Base-by-base conservation (phyloP, 345 rosid genomes). In the Abelmoschus esculentus region DNA sequence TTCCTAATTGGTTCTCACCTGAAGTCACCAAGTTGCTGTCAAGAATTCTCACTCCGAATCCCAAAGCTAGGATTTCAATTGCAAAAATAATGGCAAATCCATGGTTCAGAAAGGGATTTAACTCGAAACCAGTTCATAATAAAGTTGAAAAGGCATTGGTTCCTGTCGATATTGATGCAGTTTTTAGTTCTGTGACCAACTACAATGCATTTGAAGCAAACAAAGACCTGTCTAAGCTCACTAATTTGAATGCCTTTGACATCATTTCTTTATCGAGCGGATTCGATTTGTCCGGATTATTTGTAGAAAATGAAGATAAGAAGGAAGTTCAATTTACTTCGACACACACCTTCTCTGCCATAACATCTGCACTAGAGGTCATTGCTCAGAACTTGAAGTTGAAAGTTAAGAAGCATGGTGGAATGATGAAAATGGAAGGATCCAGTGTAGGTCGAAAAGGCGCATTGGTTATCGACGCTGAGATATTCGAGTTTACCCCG, bases 101-200 rank as follows among this genome's bases (percentile, higher is more conserved):
- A 6, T 70, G 72, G 72, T 70, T 70, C 65, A 70, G 7, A 40
- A 70, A 42, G 65, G 72, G 72, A 6, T 70, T 70, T 12, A 56
- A 70, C 69, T 65, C 77, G 55, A 63, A 69, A 67, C 59, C 80
- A 7, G 59, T 55, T 15, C 8, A 57, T 44, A 42, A 12, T 3
- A 77, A 79, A 68, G 82, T 70, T 4, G 87, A 83, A 46, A 77
- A 71, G 15, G 80, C 76, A 34, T 67, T 9, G 12, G 71, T 69
- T 28, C 34, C 67, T 60, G 50, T 73, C 18, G 69, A 69, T 54
- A 31, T 44, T 49, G 47, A 71, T 12, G 58, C 22, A n/a, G 82
- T 82, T 61, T 57, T 42, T 8, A 73, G 76, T 49, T 72, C 76
- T 18, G 67, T 13, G 7, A 34, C 52, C 9, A 32, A 50, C 36